A percentile compares a stretch with the other conserved stretches of the same genome.
Conservation (phyloP, 2,329 filamentous ascomycete species). For the Fusarium chaquense region DNA sequence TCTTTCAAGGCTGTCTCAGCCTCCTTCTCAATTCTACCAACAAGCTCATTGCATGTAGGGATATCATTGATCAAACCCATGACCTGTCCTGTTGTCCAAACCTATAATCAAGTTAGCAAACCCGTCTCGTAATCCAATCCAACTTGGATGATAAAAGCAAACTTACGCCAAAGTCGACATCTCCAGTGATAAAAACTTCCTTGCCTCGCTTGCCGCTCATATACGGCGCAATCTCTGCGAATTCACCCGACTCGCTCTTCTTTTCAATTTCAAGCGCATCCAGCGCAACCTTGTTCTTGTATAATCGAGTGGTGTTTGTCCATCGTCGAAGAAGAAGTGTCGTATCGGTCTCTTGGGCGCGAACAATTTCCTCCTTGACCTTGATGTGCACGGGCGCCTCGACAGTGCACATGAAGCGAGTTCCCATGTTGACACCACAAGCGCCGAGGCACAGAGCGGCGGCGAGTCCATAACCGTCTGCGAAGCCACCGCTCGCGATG, state of each 20-base stretch:
- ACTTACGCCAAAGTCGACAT: constrained; percentile 88
- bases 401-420: constrained; percentile 94
- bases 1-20: constrained; percentile 74
- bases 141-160: neutral
- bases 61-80: constrained; percentile 90
- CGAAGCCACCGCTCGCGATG: constrained; percentile 95
- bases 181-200: constrained; percentile 92
- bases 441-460: constrained; percentile 91
- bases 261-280: constrained; percentile 86
- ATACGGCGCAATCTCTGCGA: constrained; percentile 85
- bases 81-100: constrained; percentile 97
- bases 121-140: neutral
- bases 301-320: constrained; percentile 92
- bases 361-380: constrained; percentile 93
- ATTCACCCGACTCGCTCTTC: constrained; percentile 86
- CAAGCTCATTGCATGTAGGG: constrained; percentile 76
- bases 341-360: constrained; percentile 90
- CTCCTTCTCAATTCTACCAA: constrained; percentile 81
- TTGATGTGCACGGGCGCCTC: constrained; percentile 93
- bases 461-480: constrained; percentile 91
- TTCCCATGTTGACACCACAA: constrained; percentile 98
- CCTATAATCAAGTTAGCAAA: constrained; percentile 60
- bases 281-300: constrained; percentile 87
- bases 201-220: constrained; percentile 92
- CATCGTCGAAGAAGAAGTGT: constrained; percentile 88